Conservation (phyloP, 2,329 filamentous ascomycete genomes). For the Paecilomyces formosus region DNA sequence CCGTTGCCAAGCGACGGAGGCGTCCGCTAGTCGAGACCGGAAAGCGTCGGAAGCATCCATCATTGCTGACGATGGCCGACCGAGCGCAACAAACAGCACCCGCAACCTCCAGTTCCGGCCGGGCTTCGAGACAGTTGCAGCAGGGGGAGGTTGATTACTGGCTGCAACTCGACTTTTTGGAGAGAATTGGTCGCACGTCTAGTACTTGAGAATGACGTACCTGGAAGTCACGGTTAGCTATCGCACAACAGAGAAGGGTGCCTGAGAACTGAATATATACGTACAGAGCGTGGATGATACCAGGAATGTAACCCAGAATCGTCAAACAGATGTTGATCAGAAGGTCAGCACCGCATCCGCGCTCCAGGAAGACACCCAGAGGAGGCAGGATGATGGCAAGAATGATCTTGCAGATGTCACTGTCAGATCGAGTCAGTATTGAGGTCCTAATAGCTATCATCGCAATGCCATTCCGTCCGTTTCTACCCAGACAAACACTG, state of each 20-base stretch:
- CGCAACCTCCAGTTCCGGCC: background rate
- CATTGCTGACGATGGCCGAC: background rate
- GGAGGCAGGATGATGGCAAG: constrained; percentile 85
- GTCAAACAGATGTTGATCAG: constrained; percentile 91
- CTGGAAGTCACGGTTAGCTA: constrained; percentile 27
- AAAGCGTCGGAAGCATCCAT: background rate
- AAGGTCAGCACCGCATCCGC: constrained; percentile 77
- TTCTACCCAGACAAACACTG: background rate
- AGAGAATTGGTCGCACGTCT: constrained; percentile 26
- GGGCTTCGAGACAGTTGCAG: background rate
- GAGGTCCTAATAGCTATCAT: background rate
- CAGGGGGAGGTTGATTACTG: background rate
- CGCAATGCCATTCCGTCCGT: background rate
- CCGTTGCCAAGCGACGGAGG: background rate
- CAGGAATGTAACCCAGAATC: constrained; percentile 66
- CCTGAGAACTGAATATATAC: constrained; percentile 25
- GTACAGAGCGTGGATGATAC: constrained; percentile 86
- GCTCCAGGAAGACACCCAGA: constrained; percentile 89
- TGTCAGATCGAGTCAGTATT: constrained; percentile 20
- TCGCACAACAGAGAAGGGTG: background rate
- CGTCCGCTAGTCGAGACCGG: background rate
- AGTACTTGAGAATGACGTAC: constrained; percentile 87
- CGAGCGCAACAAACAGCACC: background rate
- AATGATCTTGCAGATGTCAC: constrained; percentile 74
- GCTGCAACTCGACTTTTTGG: constrained; percentile 1